Conservation (phyloP, 331 rosid species). For the Acacia concinna region DNA sequence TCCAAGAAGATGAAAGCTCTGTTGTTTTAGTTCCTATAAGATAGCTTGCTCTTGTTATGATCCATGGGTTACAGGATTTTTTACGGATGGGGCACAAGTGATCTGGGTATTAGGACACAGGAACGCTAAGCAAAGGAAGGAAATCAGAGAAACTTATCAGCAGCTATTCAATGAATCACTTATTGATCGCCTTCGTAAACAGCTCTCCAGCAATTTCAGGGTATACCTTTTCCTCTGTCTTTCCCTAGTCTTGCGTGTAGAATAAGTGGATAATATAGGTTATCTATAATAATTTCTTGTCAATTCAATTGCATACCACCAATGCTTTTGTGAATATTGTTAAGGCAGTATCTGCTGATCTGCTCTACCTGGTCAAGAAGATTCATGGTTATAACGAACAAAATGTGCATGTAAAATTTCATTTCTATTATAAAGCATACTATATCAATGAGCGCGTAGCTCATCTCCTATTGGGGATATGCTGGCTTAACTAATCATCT, state of each 20-base stretch:
- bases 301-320: not conserved
- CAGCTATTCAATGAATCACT: constrained; percentile 79
- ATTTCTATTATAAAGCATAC: not conserved
- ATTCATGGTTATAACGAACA: not conserved
- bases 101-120: constrained; percentile 81
- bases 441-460: not conserved
- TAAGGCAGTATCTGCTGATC: not conserved
- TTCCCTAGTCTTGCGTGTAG: not conserved
- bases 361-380: not conserved
- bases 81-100: constrained; percentile 61
- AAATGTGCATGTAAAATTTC: not conserved
- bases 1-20: not conserved
- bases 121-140: constrained; percentile 69
- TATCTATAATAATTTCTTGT: not conserved
- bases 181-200: constrained; percentile 58
- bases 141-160: constrained; percentile 69
- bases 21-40: not conserved
- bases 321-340: not conserved
- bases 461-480: not conserved
- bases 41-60: not conserved
- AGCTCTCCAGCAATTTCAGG: constrained; percentile 82
- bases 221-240: constrained; percentile 32
- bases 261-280: not conserved
- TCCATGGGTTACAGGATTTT: constrained; percentile 49
- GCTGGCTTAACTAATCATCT: not conserved